phyloP scores from a whole-genome alignment of 768 basidiomycete species.

The Agaricus blazei region DNA sequence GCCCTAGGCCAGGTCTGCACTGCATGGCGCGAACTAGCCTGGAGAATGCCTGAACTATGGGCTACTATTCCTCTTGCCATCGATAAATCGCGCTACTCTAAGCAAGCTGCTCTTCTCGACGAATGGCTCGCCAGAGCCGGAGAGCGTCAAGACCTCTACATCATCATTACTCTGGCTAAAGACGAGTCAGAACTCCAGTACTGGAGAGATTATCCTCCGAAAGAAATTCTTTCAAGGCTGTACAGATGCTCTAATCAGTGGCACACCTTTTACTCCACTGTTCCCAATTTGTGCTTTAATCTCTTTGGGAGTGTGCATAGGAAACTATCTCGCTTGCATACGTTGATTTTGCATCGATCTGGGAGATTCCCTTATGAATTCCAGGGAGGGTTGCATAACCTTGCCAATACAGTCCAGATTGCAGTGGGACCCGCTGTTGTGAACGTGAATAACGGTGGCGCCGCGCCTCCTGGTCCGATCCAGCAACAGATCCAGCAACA shows the following conservation, averaged over 20 bases:
- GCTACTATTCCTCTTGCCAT: conserved; percentile 7
- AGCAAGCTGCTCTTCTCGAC: conserved; percentile 1
- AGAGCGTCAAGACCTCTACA: conserved; percentile 1
- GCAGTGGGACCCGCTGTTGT: neutral
- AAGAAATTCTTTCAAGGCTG: neutral
- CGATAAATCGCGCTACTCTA: neutral
- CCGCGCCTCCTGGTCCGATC: too few relatives aligned
- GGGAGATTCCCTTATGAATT: conserved; percentile 3
- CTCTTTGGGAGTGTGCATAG: conserved; percentile 4
- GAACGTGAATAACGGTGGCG: neutral
- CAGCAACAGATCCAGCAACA: too few relatives aligned
- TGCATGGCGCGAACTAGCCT: conserved; percentile 4
- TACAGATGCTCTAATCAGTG: conserved; percentile 5
- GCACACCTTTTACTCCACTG: conserved; percentile 9
- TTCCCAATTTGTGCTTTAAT: conserved; percentile 9
- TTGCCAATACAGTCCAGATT: neutral
- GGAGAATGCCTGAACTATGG: conserved; percentile 4
- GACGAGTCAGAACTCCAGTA: conserved; percentile 4
- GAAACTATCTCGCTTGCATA: conserved; percentile 1
- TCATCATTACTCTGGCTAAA: conserved; percentile 2
- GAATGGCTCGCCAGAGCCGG: conserved; percentile 6
- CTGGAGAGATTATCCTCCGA: conserved; percentile 6
- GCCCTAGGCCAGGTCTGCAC: conserved; percentile 7
- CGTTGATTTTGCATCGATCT: conserved; percentile 3
- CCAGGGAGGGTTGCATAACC: neutral